phyloP scores from a whole-genome alignment of 306 rosid species.

The Dryas octopetala region DNA sequence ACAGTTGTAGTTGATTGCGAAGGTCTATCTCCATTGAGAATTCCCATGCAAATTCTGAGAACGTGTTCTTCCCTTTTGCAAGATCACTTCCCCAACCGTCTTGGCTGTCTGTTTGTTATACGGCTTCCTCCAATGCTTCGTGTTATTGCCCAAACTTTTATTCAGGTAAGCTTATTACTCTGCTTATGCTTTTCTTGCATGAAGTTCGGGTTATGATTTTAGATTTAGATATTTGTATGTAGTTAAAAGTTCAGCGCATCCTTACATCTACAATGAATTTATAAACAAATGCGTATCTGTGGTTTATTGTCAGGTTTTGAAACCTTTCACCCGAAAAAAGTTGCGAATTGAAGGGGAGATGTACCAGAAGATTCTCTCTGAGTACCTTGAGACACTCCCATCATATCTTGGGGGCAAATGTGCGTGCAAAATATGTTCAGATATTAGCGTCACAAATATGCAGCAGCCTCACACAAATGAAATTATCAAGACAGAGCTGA shows the following conservation, averaged over 20 bases:
- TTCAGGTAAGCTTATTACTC: conserved; percentile 54
- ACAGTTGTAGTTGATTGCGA: conserved; percentile 94
- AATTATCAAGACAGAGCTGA: conserved; percentile 31
- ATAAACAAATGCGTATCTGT: conserved; percentile 25
- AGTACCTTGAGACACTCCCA: conserved; percentile 55
- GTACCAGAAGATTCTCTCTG: conserved; percentile 57
- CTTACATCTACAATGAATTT: neutral
- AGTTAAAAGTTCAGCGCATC: neutral
- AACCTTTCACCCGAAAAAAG: conserved; percentile 71
- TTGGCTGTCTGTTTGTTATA: conserved; percentile 80
- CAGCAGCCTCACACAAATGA: conserved; percentile 37
- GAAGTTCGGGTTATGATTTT: neutral
- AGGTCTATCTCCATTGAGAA: conserved; percentile 80
- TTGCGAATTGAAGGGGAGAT: conserved; percentile 69
- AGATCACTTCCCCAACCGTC: conserved; percentile 94
- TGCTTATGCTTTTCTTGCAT: neutral
- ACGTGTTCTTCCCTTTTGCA: conserved; percentile 83
- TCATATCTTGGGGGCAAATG: conserved; percentile 79
- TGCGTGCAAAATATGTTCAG: conserved; percentile 65
- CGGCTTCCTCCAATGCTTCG: conserved; percentile 88
- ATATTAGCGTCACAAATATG: conserved; percentile 27
- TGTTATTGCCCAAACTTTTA: conserved; percentile 76
- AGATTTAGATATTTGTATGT: neutral
- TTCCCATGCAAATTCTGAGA: conserved; percentile 86
- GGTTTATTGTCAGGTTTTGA: conserved; percentile 56